Base-by-base conservation (phyloP, 495 filamentous ascomycete species). In the Podospora comata region DNA sequence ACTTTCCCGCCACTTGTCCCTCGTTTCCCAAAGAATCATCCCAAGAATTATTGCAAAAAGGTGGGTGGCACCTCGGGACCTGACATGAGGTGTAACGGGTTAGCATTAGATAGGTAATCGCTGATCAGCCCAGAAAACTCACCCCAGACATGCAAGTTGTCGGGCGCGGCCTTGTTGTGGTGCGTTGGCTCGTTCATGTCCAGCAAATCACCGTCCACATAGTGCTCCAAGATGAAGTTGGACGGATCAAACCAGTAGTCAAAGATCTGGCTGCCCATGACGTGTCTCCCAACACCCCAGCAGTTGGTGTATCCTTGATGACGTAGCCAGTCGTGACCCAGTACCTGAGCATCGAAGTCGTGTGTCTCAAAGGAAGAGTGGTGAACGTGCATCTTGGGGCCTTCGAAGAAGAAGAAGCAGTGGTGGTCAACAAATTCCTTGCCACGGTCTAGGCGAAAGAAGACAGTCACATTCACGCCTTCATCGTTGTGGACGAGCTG, bases 311-410 rank as follows among this genome's bases (percentile, higher is more conserved):
- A 90, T 1, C 85, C 85, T 74, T 89, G 86, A 67, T 84, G 74
- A 0, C 81, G 80, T 7, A 93, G 81, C 86, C 87, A 91, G 62
- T 90, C 83, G 75, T 93, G 91, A 2, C 91, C 91, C 4, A 92
- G 80, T 44, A 88, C 79, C 79, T 92, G 90, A 0, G 87, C 86
- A 70, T 93, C 91, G 71, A 90, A 91, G 73, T 93, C 90, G 74
- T 90, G 85, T 6, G 91, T 89, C 76, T 93, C 90, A 67, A 89
- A 93, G 3, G 84, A 87, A 30, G 85, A 85, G 73, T 93, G 91
- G 74, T 92, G 90, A 2, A 92, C 87, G 72, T 90, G 87, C 18
- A 79, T 77, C 18, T 82, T 84, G 5, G 82, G 75, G 3, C 78
- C 68, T 69, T 82, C 77, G 70, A 81, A 83, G 71, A 92, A 82